These are phyloP conservation scores for Ophiostoma pallidulum DNA, from an alignment of 2,329 filamentous ascomycete genomes.

Conservation along the genomic window DNA sequence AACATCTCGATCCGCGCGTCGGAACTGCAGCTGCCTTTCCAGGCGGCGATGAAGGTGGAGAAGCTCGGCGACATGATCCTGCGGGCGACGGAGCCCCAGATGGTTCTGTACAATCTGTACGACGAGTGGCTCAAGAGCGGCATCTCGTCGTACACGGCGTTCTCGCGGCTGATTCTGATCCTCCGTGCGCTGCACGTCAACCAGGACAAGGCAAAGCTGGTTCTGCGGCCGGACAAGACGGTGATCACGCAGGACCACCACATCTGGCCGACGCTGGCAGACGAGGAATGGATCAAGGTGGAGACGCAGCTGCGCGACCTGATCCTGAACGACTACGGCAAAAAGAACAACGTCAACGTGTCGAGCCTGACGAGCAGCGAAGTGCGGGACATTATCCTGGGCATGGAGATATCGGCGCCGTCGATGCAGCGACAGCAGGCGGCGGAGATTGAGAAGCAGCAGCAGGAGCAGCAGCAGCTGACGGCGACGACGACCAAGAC, in stretches of 20 bases:
- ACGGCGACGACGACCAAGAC: constrained; percentile 98
- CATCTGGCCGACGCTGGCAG: constrained; percentile 90
- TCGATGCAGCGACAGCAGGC: constrained; percentile 98
- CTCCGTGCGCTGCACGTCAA: constrained; percentile 94
- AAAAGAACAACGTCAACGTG: constrained; percentile 99
- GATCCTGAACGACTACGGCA: constrained; percentile 96
- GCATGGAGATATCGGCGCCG: constrained; percentile 98
- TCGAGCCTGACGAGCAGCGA: constrained; percentile 93
- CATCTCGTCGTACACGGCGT: constrained; percentile 96
- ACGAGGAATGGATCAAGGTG: constrained; percentile 99
- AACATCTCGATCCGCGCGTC: constrained; percentile 98
- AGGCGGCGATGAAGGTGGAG: constrained; percentile 99
- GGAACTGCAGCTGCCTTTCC: constrained; percentile 94
- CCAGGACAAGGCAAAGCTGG: constrained; percentile 94
- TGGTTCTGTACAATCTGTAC: constrained; percentile 98
- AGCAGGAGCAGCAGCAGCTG: constrained; percentile 91
- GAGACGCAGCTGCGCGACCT: constrained; percentile 91
- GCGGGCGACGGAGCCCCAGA: constrained; percentile 95
- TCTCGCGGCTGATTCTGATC: constrained; percentile 89
- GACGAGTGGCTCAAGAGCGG: constrained; percentile 93
- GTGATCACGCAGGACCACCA: constrained; percentile 98
- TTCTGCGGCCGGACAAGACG: constrained; percentile 91
- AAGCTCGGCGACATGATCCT: constrained; percentile 99
- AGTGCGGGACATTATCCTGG: constrained; percentile 94
- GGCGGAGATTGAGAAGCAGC: constrained; percentile 97